Evolutionary conservation across 441 rosid genomes (phyloP).

Genomic region (Metrosideros polymorpha): DNA sequence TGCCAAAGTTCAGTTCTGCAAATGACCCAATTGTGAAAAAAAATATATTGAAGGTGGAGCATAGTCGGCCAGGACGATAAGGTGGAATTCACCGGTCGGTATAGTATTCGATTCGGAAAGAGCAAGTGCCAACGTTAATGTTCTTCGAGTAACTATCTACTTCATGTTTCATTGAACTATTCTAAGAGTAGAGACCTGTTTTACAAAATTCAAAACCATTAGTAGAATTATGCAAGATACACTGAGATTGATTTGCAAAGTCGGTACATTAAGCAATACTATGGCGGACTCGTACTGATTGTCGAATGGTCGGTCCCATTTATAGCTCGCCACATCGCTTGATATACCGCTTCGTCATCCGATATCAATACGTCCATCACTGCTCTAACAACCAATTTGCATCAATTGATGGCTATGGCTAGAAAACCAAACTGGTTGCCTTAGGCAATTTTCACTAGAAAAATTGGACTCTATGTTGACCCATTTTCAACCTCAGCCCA

Average conservation of each 20-base stretch:
- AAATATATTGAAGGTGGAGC: background rate
- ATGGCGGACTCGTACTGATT: background rate
- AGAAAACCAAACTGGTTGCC: background rate
- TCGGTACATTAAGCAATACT: background rate
- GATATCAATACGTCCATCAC: background rate
- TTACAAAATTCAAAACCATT: background rate
- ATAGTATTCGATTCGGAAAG: background rate
- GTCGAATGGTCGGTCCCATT: background rate
- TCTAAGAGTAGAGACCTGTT: background rate
- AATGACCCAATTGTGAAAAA: background rate
- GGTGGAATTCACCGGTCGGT: background rate
- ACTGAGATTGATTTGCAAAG: background rate
- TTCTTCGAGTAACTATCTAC: background rate
- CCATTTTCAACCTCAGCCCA: background rate
- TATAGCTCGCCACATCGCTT: background rate
- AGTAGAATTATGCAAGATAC: background rate
- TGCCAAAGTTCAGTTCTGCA: background rate
- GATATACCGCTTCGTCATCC: too few relatives aligned
- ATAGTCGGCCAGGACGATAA: background rate
- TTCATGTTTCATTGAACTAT: background rate
- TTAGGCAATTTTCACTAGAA: background rate
- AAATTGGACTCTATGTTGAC: background rate
- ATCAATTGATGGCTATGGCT: background rate
- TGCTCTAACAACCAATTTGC: background rate
- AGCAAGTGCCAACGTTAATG: accelerated